These are phyloP conservation scores for Pseudocercospora pini-densiflorae DNA, from an alignment of 2,329 filamentous ascomycete species.

Conservation along the genomic window DNA sequence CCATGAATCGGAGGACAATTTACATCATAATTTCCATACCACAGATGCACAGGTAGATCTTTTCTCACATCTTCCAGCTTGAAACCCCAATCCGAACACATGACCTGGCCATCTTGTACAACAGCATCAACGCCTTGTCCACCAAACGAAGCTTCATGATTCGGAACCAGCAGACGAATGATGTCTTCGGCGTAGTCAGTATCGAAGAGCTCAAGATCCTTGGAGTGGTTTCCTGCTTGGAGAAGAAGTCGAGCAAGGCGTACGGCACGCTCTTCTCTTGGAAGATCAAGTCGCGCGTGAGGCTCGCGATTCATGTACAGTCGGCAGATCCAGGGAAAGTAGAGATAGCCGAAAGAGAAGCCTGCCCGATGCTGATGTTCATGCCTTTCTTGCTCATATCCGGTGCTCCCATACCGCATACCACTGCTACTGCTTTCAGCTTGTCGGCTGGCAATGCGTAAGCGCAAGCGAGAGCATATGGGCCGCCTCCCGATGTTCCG, in stretches of 20 bases:
- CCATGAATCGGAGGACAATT: not conserved
- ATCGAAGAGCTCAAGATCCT: not conserved
- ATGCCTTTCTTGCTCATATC: slow-evolving; percentile 7
- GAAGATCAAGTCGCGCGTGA: not conserved
- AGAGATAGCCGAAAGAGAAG: not conserved
- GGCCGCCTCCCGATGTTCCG: slow-evolving; percentile 53
- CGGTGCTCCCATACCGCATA: slow-evolving; percentile 6
- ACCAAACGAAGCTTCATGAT: not conserved
- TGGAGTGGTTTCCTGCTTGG: not conserved
- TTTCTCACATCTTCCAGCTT: not conserved
- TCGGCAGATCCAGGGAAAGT: not conserved
- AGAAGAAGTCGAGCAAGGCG: not conserved
- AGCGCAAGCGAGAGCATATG: slow-evolving; percentile 55
- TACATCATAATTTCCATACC: not conserved
- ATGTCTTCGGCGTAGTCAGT: not conserved
- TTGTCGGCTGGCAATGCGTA: slow-evolving; percentile 39
- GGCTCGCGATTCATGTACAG: not conserved
- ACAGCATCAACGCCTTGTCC: not conserved
- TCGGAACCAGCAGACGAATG: not conserved
- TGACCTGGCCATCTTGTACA: not conserved
- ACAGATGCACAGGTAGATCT: not conserved
- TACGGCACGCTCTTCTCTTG: not conserved
- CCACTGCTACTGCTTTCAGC: slow-evolving; percentile 8
- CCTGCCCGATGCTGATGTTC: not conserved
- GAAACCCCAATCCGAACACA: not conserved